phyloP scores from a whole-genome alignment of 345 rosid species.

The Lumnitzera littorea region DNA sequence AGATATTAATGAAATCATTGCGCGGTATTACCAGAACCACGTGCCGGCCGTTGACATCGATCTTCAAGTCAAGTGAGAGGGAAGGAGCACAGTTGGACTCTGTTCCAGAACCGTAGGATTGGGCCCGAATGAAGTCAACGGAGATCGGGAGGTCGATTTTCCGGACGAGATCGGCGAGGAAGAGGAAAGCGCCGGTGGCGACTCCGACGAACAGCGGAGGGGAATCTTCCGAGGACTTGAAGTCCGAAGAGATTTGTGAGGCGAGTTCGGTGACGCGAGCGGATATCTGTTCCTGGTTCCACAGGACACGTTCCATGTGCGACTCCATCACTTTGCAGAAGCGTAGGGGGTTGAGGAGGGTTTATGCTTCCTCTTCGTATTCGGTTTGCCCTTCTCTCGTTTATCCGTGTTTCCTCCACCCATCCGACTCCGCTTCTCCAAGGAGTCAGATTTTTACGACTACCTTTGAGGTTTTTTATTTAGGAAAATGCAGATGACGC shows the following conservation, averaged over 20 bases:
- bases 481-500: too few species aligned
- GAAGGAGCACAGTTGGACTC: conserved; percentile 51
- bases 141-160: conserved; percentile 42
- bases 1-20: neutral
- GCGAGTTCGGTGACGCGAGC: conserved; percentile 56
- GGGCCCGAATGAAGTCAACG: conserved; percentile 63
- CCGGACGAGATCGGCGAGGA: conserved; percentile 76
- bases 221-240: conserved; percentile 17
- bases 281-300: conserved; percentile 43
- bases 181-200: conserved; percentile 79
- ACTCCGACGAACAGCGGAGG: conserved; percentile 72
- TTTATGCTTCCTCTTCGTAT: too few species aligned
- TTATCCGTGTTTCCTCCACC: too few species aligned
- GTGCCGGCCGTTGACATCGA: conserved; percentile 54
- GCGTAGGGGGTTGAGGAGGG: too few species aligned
- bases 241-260: conserved; percentile 39
- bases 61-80: conserved; percentile 61
- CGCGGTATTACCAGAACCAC: conserved; percentile 50
- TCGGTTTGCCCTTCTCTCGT: too few species aligned
- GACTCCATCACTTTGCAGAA: conserved; percentile 31
- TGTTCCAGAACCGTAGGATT: conserved; percentile 67
- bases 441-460: too few species aligned
- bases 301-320: conserved; percentile 58
- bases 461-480: too few species aligned
- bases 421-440: too few species aligned